Evolutionary conservation across 768 basidiomycete species (phyloP), one percentile per base, ranked within the genome.

Genomic region (Sporobolomyces phaffii): DNA sequence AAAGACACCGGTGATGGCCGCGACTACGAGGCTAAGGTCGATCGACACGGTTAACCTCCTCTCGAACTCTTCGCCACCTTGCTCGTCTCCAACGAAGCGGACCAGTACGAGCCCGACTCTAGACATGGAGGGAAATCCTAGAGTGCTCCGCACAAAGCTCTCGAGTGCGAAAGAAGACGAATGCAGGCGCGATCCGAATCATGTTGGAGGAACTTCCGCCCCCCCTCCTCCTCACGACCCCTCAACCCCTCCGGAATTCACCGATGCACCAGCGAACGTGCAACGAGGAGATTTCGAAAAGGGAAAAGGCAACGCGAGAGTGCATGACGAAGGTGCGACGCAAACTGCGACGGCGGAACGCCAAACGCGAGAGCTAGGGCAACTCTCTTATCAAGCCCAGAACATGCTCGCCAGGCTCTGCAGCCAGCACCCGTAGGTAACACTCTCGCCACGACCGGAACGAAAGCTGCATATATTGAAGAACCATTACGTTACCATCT

Each of bases 351-450:
- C 65, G 36, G 65, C 65, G 1, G 54, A 58, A 41, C 18, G 68
- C 49, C 60, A 59, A 53, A 36, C 28, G 48, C 14, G 33, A 38
- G 60, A 61, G 38, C 40, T 65, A 11, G 34, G 44, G 36, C 11
- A 13, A 20, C 34, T 70, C 49, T 33, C 64, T 15, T 31, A 29
- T 6, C 49, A 51, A 9, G 29, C 34, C 34, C 51, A 61, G 17
- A 8, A 41, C 2, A 13, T 36, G 17, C 28, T 70, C 5, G 41
- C 63, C 3, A 43, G 47, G 31, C 26, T 70, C 10, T 70, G 60
- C 50, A 62, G 60, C 31, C 69, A 70, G 34, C 57, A 64, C 33
- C 61, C 57, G 69, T 70, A 51, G 22, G 40, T 40, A 11, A 7
- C 47, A 29, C 44, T 31, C 34, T 60, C 43, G 1, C 13, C 20